A percentile compares a stretch with the other conserved stretches of the same genome.
phyloP scores from a whole-genome alignment of 139 green algal species.

The Klebsormidium nitens region DNA sequence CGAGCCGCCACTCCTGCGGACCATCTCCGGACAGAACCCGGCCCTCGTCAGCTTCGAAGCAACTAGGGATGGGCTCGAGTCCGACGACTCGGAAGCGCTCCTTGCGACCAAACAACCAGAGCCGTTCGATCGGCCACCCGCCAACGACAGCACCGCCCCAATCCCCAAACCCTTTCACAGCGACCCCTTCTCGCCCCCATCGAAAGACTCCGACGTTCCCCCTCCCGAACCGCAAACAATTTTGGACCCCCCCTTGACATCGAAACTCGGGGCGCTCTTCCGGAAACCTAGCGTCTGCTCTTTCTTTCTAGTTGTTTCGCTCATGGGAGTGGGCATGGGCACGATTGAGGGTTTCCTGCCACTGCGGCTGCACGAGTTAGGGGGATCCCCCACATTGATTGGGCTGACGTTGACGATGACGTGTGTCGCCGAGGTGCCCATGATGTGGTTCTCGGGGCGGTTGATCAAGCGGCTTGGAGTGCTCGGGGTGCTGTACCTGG shows the following conservation, averaged over 20 bases:
- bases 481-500: slow-evolving; percentile 1
- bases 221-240: neutral
- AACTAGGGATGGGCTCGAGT: too few relatives aligned
- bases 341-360: slow-evolving; percentile 14
- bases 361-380: slow-evolving; percentile 19
- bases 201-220: neutral
- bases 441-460: slow-evolving; percentile 15
- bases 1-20: too few relatives aligned
- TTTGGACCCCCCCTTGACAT: neutral
- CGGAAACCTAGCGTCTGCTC: neutral
- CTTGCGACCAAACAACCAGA: too few relatives aligned
- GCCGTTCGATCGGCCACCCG: too few relatives aligned
- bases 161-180: too few relatives aligned
- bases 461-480: slow-evolving; percentile 3
- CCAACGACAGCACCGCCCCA: too few relatives aligned
- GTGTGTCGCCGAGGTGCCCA: slow-evolving; percentile 18
- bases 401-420: slow-evolving; percentile 19
- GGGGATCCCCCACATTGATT: slow-evolving; percentile 9
- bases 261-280: neutral
- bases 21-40: too few relatives aligned
- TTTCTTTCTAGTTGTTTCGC: slow-evolving; percentile 1
- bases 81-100: too few relatives aligned
- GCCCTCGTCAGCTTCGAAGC: too few relatives aligned
- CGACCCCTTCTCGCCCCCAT: neutral
- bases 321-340: slow-evolving; percentile 18